A percentile compares a stretch with the other conserved stretches of the same genome.
These are phyloP conservation scores for Mitragyna speciosa DNA, from an alignment of 257 asterid genomes.

Conservation along the genomic window DNA sequence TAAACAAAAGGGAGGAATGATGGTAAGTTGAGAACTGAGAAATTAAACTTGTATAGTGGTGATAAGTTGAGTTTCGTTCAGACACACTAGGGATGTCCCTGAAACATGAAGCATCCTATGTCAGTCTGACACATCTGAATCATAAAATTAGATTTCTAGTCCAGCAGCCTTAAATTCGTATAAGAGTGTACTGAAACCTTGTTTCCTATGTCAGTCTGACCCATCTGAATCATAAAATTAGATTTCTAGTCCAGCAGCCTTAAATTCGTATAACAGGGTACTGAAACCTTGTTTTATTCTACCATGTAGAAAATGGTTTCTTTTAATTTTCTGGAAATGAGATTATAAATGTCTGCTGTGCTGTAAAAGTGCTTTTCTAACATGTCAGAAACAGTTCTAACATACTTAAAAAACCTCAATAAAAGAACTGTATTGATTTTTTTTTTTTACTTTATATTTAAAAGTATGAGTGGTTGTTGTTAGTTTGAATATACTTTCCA, in stretches of 20 bases:
- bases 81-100: neutral
- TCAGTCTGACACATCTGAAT: neutral
- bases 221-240: neutral
- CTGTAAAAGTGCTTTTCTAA: neutral
- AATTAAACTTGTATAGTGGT: neutral
- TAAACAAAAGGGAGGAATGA: neutral
- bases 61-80: neutral
- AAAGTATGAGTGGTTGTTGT: neutral
- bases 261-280: neutral
- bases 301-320: neutral
- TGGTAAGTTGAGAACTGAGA: neutral
- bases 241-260: neutral
- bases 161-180: neutral
- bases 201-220: neutral
- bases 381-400: neutral
- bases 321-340: neutral
- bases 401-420: neutral
- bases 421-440: neutral
- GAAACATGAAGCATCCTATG: neutral
- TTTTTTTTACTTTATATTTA: neutral
- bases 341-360: neutral
- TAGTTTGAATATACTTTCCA: neutral
- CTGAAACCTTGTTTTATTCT: neutral
- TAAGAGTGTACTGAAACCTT: neutral
- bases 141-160: neutral